Evolutionary conservation across 2,329 filamentous ascomycete genomes (phyloP), one percentile per base, ranked within the genome.

Genomic region (Aspergillus floridensis): DNA sequence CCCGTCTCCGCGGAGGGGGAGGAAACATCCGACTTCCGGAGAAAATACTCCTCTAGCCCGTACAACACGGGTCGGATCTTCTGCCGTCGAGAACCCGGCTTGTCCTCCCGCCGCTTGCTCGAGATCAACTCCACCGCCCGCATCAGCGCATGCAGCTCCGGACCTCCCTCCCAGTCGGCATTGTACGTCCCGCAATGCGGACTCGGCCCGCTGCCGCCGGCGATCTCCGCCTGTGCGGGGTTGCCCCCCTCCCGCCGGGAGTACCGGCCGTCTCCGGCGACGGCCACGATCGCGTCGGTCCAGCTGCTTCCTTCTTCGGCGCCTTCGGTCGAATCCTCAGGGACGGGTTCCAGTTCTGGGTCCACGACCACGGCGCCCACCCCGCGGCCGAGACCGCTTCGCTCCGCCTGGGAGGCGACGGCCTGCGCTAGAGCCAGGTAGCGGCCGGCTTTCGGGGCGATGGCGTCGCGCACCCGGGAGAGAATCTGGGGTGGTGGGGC

Each of bases 1-100:
- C 68, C 86, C 84, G 70, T 35, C 32, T 35, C 91, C 90, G 50
- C 86, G 14, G 35, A 1, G 35, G 41, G 58, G 38, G 12, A 10
- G 12, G 11, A 12, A 16, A 41, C 19, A 8, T 68, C 64, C 10
- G 59, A 60, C 48, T 69, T 63, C 8, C 85, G 67, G 84, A 87
- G 63, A 69, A 78, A 72, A 62, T 75, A 68, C 35, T 66, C 65
- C 65, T 75, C 70, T 5, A 76, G 60, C 1, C 66, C 66, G 35
- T 65, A 68, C 8, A 72, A 58, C 51, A 50, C 49, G 21, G 63
- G 54, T n/a, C 63, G 51, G 16, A 44, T 44, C 38, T 44, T 58
- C 58, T 3, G 59, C 57, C 21, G 66, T 56, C 22, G 65, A 63
- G 12, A 53, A 1, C 38, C 54, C 3, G 60, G 60, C 14, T 65